A percentile compares a stretch with the other conserved stretches of the same genome.
These are phyloP conservation scores for Aquilaria agallochum DNA, from an alignment of 441 rosid species.

Conservation along the genomic window DNA sequence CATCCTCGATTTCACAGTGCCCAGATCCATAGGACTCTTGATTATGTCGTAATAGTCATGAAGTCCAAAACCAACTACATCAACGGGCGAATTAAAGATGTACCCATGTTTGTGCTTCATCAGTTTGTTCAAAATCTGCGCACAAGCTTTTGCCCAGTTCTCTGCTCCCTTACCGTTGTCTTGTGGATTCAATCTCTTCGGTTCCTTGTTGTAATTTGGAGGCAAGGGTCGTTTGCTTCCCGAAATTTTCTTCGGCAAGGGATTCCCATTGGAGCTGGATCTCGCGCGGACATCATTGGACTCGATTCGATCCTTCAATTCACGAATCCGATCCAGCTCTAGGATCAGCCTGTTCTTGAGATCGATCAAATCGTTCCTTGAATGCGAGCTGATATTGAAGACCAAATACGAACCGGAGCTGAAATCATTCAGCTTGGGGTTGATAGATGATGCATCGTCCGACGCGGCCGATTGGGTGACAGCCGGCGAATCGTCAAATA, in stretches of 20 bases:
- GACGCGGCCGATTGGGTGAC: slow-evolving; percentile 43
- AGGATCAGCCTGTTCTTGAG: slow-evolving; percentile 46
- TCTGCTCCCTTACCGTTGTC: slow-evolving; percentile 16
- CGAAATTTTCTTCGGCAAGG: slow-evolving; percentile 33
- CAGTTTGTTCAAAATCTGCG: slow-evolving; percentile 61
- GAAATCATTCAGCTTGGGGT: slow-evolving; percentile 24
- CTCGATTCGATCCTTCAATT: slow-evolving; percentile 48
- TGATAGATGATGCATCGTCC: slow-evolving; percentile 56
- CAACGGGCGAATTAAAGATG: slow-evolving; percentile 72
- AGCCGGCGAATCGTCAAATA: slow-evolving; percentile 36
- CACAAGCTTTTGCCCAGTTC: slow-evolving; percentile 46
- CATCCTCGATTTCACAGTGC: slow-evolving; percentile 66
- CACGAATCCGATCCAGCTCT: slow-evolving; percentile 74
- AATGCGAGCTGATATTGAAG: slow-evolving; percentile 27
- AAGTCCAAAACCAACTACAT: slow-evolving; percentile 55
- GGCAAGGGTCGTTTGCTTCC: slow-evolving; percentile 48
- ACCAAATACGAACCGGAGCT: slow-evolving; percentile 21
- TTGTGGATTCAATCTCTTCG: slow-evolving; percentile 33
- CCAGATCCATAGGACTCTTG: slow-evolving; percentile 89
- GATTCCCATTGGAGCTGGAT: slow-evolving; percentile 34
- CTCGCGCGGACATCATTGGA: slow-evolving; percentile 33
- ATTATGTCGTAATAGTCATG: slow-evolving; percentile 70
- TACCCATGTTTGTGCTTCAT: slow-evolving; percentile 76
- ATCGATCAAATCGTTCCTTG: slow-evolving; percentile 56
- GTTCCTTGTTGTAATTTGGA: slow-evolving; percentile 23